Evolutionary conservation across 345 rosid species (phyloP).

Genomic region (Carallia brachiata): DNA sequence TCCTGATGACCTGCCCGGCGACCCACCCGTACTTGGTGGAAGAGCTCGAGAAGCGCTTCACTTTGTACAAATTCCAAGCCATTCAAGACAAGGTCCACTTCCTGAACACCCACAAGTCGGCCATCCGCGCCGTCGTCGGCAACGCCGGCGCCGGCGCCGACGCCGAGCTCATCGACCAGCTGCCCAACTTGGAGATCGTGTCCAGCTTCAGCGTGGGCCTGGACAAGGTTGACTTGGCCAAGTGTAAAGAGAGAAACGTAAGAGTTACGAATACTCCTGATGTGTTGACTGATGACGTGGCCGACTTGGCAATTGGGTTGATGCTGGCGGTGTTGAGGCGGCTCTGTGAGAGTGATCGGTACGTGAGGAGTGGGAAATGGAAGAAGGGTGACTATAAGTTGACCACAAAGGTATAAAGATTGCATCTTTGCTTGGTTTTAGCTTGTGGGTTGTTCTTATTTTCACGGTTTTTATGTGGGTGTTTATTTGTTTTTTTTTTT

Average conservation of each 20-base stretch:
- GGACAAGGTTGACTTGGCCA: constrained; percentile 74
- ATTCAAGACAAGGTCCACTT: constrained; percentile 39
- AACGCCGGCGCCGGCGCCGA: constrained; percentile 56
- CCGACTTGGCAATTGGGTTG: constrained; percentile 78
- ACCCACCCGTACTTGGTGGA: constrained; percentile 53
- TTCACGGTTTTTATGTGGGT: neutral
- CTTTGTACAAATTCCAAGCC: constrained; percentile 51
- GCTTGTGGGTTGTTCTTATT: neutral
- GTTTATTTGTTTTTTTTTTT: neutral
- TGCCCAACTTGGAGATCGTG: constrained; percentile 74
- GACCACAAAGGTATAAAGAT: constrained; percentile 63
- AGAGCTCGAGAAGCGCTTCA: constrained; percentile 71
- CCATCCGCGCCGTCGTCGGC: constrained; percentile 82
- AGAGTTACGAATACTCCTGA: constrained; percentile 88
- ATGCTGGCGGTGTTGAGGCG: constrained; percentile 67
- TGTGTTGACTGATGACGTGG: constrained; percentile 83
- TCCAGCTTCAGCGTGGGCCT: constrained; percentile 77
- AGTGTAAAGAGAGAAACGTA: constrained; percentile 66
- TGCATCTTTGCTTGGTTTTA: neutral
- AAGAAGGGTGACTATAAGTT: constrained; percentile 53
- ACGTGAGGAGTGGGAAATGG: constrained; percentile 74
- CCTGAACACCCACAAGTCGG: constrained; percentile 36
- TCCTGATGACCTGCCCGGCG: constrained; percentile 67
- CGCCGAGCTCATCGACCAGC: constrained; percentile 56
- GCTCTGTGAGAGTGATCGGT: constrained; percentile 59